Evolutionary conservation across 495 filamentous ascomycete genomes (phyloP).

Genomic region (Articulospora tetracladia): DNA sequence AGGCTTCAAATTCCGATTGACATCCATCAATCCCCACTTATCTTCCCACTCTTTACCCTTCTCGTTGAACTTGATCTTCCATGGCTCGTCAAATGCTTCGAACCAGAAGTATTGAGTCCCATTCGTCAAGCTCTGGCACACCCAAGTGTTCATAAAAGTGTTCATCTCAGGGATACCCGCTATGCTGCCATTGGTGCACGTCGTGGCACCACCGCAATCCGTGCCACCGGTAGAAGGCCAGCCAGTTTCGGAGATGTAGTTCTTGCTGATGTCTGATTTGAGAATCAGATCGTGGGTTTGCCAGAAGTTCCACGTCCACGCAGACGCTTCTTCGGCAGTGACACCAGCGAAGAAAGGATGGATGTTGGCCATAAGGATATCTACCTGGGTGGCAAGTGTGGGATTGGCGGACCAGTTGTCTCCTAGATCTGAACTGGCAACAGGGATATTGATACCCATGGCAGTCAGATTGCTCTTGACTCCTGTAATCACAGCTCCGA

Average conservation of each 20-base stretch:
- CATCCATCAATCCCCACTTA: slow-evolving; percentile 92
- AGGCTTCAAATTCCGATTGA: slow-evolving; percentile 77
- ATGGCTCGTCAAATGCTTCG: slow-evolving; percentile 92
- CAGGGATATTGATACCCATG: slow-evolving; percentile 60
- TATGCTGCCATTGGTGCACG: slow-evolving; percentile 61
- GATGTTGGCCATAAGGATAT: slow-evolving; percentile 93
- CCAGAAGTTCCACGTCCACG: slow-evolving; percentile 88
- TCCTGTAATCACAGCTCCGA: slow-evolving; percentile 60
- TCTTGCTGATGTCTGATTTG: slow-evolving; percentile 54
- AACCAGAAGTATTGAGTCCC: slow-evolving; percentile 97
- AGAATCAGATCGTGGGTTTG: slow-evolving; percentile 56
- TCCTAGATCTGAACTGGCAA: slow-evolving; percentile 90
- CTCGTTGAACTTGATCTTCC: slow-evolving; percentile 76
- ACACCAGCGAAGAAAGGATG: slow-evolving; percentile 96
- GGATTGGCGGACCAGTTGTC: slow-evolving; percentile 69
- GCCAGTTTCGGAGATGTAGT: slow-evolving; percentile 84
- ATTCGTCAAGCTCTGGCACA: slow-evolving; percentile 75
- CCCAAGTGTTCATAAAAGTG: slow-evolving; percentile 76
- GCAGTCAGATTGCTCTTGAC: slow-evolving; percentile 70
- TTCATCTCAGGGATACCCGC: slow-evolving; percentile 86
- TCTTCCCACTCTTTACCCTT: slow-evolving; percentile 82
- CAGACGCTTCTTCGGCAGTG: slow-evolving; percentile 59
- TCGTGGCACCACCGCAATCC: slow-evolving; percentile 57
- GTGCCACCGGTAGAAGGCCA: slow-evolving; percentile 89
- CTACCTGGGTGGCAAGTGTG: slow-evolving; percentile 61